Base-by-base conservation (phyloP, 2,329 filamentous ascomycete genomes). In the Fusarium sp. region DNA sequence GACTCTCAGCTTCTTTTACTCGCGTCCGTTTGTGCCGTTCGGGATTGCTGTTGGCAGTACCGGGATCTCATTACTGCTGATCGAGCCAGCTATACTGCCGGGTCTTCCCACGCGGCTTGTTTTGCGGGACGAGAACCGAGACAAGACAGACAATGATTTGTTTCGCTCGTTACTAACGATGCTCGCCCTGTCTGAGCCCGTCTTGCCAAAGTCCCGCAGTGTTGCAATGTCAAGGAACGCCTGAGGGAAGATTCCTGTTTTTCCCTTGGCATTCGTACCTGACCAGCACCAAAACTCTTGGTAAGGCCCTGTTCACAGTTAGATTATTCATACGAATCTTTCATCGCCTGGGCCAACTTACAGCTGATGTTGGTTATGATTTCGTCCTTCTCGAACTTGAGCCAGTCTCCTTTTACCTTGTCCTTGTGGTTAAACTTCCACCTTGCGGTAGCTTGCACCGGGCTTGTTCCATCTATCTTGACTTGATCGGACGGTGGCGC, bases 321-420 rank as follows among this genome's bases (percentile, higher is more conserved):
- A 75, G 68, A 25, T 42, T 14, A 50, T 25, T 30, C 37, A 18
- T n/a, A 34, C 16, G 25, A 16, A 32, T 41, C 7, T 18, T n/a
- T 14, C 13, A 27, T 34, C 7, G 34, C 12, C 7, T 21, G 12
- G 28, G 23, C 25, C 9, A 34, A 82, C 85, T 81, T 74, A 85
- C 85, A 87, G 55, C 79, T 80, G 25, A 88, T 93, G 78, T 90
- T 93, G 68, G 84, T 88, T 18, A 92, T 90, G 5, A 85, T 82
- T 67, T 92, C 90, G 21, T 88, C 88, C 75, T 90, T 90, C 30
- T 90, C 89, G 73, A 92, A 87, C 68, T 80, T 83, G n/a, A 89
- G 78, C 87, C 87, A 89, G 13, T 82, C 76, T 28, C 81, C 81
- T 23, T 78, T 79, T 21, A 28, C 55, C 55, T 66, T 75, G 12